Conservation (phyloP, 139 green algal species). For the Tetradesmus obliquus region DNA sequence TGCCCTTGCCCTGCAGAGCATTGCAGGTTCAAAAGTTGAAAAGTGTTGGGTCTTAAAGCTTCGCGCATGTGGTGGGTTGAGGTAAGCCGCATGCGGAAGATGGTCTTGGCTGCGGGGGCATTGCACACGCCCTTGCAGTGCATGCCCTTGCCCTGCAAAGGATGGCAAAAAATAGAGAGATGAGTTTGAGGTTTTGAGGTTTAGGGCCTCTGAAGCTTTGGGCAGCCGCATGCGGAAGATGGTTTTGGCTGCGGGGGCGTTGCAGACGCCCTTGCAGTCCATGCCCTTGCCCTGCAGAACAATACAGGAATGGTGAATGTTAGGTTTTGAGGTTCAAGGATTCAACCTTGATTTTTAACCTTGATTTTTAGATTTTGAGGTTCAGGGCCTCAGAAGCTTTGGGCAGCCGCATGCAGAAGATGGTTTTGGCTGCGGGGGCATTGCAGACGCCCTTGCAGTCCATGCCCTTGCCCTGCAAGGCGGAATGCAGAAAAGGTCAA, state of each 20-base stretch:
- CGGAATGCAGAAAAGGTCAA: no score
- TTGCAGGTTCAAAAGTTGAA: no score
- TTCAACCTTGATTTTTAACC: no score
- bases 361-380: no score
- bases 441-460: slow-evolving; percentile 46
- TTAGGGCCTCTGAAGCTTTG: not conserved
- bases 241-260: slow-evolving; percentile 24
- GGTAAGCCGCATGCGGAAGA: slow-evolving; percentile 32
- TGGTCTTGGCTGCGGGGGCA: slow-evolving; percentile 8
- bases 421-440: slow-evolving; percentile 6
- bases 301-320: not conserved
- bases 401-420: slow-evolving; percentile 45
- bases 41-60: no score
- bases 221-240: slow-evolving; percentile 48
- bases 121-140: slow-evolving; percentile 46
- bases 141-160: slow-evolving; percentile 5
- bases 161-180: no score
- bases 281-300: slow-evolving; percentile 16
- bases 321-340: no score
- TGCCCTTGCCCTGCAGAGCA: not conserved
- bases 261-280: slow-evolving; percentile 46
- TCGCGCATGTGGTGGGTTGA: no score
- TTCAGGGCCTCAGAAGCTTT: not conserved
- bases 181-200: no score
- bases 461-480: slow-evolving; percentile 5